Evolutionary conservation across 257 asterid species (phyloP).

Genomic region (Solanum appendiculatum): DNA sequence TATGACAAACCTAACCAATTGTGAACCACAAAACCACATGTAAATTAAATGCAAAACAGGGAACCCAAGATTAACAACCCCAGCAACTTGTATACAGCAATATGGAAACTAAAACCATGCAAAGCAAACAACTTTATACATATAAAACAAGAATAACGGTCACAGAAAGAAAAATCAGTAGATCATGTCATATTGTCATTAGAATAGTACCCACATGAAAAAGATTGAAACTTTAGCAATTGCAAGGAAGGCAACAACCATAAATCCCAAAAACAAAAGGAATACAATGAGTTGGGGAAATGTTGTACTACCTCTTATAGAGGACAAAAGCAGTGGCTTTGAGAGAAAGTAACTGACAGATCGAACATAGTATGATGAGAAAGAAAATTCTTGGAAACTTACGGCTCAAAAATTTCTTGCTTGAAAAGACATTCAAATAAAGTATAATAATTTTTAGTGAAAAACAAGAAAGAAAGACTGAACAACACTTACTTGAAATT

Average conservation of each 20-base stretch:
- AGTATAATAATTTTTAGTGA: not conserved
- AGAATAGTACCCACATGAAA: not conserved
- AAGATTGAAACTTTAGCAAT: not conserved
- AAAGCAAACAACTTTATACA: not conserved
- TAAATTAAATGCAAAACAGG: not conserved
- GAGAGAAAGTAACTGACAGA: slow-evolving; percentile 23
- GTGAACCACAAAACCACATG: not conserved
- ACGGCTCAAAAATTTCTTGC: not conserved
- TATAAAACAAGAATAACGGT: not conserved
- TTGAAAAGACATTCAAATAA: not conserved
- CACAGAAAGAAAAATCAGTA: not conserved
- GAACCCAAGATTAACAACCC: not conserved
- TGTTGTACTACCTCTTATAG: not conserved
- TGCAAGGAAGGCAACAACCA: not conserved
- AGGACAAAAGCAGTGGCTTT: slow-evolving; percentile 32
- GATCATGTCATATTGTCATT: not conserved
- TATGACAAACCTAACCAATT: not conserved
- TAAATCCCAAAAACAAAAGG: not conserved
- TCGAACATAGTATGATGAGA: not conserved
- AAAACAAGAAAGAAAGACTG: not conserved
- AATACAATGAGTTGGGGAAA: not conserved
- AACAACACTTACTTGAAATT: not conserved
- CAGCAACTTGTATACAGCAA: not conserved
- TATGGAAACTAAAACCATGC: not conserved
- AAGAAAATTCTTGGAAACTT: not conserved